These are phyloP conservation scores for Russula sp. DNA, from an alignment of 768 basidiomycete species.

Conservation along the genomic window DNA sequence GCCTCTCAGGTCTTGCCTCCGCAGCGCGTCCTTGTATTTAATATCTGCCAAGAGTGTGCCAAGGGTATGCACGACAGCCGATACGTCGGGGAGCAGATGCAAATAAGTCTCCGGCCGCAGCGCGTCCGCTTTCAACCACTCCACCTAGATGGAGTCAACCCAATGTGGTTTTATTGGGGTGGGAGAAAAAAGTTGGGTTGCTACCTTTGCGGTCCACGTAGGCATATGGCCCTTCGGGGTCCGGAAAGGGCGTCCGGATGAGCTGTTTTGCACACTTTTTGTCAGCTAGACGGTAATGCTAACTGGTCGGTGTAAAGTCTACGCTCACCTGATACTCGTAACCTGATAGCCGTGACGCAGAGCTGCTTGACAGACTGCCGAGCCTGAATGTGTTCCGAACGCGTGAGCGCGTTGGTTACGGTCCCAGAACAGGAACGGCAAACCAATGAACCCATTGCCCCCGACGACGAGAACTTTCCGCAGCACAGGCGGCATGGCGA, in stretches of 20 bases:
- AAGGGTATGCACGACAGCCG: conserved; percentile 87
- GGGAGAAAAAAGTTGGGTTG: conserved; percentile 18
- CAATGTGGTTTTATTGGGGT: background rate
- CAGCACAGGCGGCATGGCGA: conserved; percentile 25
- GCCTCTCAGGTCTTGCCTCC: conserved; percentile 47
- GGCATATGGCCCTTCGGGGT: conserved; percentile 90
- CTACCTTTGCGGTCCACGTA: conserved; percentile 73
- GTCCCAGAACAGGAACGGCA: background rate
- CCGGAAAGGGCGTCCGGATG: conserved; percentile 76
- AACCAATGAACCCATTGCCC: conserved; percentile 97
- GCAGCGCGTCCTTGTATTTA: conserved; percentile 71
- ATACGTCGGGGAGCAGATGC: conserved; percentile 54
- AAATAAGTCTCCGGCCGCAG: conserved; percentile 68
- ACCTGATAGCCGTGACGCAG: conserved; percentile 79
- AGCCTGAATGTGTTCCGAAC: conserved; percentile 47
- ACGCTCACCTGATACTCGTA: conserved; percentile 74
- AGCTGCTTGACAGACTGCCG: conserved; percentile 86
- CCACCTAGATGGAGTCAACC: conserved; percentile 45
- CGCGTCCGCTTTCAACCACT: conserved; percentile 83
- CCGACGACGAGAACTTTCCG: conserved; percentile 86
- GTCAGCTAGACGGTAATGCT: background rate
- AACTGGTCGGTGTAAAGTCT: conserved; percentile 1
- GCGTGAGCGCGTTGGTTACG: background rate
- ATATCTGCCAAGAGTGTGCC: conserved; percentile 81
- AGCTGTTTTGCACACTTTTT: conserved; percentile 37